Evolutionary conservation across 2,329 filamentous ascomycete species (phyloP).

Genomic region (Torrubiella hemipterigena): DNA sequence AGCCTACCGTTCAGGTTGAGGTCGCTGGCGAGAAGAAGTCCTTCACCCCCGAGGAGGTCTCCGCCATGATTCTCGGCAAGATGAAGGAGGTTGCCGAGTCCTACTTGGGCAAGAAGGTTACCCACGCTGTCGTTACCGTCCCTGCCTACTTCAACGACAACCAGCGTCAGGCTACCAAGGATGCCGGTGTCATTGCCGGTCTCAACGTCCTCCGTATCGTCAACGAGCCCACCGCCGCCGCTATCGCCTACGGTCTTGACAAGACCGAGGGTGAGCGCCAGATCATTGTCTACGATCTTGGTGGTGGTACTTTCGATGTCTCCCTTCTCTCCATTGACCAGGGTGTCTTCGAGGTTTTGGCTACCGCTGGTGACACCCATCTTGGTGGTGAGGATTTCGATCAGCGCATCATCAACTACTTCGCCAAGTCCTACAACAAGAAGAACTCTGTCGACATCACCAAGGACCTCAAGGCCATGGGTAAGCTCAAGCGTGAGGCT

Average conservation of each 20-base stretch:
- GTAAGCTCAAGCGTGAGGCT: conserved; percentile 98
- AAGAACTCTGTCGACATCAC: conserved; percentile 85
- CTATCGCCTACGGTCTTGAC: conserved; percentile 87
- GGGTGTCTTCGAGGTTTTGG: conserved; percentile 88
- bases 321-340: conserved; percentile 84
- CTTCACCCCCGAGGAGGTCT: conserved; percentile 72
- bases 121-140: conserved; percentile 84
- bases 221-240: conserved; percentile 92
- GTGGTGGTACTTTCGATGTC: conserved; percentile 91
- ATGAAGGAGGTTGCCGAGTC: conserved; percentile 76
- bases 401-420: conserved; percentile 91
- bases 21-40: conserved; percentile 53
- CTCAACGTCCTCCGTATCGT: conserved; percentile 93
- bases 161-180: conserved; percentile 94
- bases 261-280: conserved; percentile 75
- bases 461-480: conserved; percentile 96
- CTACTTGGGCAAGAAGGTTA: conserved; percentile 72
- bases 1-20: conserved; percentile 72
- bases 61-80: conserved; percentile 71
- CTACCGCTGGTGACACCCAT: conserved; percentile 93
- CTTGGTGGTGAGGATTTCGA: conserved; percentile 98
- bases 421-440: conserved; percentile 98
- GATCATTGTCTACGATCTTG: conserved; percentile 88
- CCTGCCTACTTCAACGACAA: conserved; percentile 98
- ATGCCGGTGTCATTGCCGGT: conserved; percentile 82